These are phyloP conservation scores for Uronychia setigera DNA, from an alignment of 73 alveolate genomes.

Conservation along the genomic window DNA sequence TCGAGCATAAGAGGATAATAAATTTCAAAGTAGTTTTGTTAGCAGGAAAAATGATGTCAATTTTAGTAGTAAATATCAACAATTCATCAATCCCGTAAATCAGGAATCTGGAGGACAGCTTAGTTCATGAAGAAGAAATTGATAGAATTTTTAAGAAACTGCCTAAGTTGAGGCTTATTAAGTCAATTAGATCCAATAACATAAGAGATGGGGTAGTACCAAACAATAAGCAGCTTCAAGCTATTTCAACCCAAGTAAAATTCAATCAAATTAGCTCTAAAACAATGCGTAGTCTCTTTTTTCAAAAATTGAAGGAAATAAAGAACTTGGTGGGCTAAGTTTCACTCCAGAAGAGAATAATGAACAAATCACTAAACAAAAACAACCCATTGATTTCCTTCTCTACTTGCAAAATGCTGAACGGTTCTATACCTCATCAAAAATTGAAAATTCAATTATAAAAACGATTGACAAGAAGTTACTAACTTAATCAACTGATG, in stretches of 20 bases:
- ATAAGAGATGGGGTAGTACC: too few species aligned
- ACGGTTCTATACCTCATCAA: background rate
- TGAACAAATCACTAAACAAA: background rate
- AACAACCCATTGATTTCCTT: background rate
- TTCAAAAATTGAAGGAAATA: background rate
- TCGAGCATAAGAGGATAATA: background rate
- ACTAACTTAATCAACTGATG: background rate
- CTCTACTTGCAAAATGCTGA: background rate
- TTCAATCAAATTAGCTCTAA: background rate
- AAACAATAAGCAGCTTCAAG: too few species aligned
- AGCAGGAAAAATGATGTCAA: too few species aligned
- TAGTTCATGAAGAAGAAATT: too few species aligned
- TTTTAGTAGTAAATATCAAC: too few species aligned
- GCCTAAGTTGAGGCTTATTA: too few species aligned
- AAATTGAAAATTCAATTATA: background rate
- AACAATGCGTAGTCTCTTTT: too few species aligned
- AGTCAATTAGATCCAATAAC: too few species aligned
- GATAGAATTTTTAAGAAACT: too few species aligned
- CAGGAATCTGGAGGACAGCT: too few species aligned
- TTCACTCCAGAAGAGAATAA: background rate
- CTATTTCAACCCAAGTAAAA: background rate
- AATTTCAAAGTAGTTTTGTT: background rate
- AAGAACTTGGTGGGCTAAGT: background rate
- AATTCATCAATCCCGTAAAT: too few species aligned
- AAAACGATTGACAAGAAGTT: background rate